Evolutionary conservation across 208 protist genomes (phyloP).

Genomic region (Blechomonas ayalai): DNA sequence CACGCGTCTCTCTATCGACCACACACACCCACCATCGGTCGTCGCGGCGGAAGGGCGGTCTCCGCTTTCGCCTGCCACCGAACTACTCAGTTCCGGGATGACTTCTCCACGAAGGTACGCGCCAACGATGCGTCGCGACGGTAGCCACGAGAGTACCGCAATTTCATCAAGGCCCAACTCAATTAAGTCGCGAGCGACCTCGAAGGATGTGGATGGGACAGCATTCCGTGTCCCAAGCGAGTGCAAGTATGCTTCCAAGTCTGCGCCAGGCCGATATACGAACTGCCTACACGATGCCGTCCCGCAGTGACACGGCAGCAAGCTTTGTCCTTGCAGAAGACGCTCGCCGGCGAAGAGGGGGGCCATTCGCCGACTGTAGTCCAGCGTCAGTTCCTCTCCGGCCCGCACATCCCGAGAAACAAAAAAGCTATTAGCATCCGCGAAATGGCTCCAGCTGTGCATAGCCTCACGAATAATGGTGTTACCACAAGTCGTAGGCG

Average conservation of each 20-base stretch:
- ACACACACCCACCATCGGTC: background rate
- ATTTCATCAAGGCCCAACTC: constrained; percentile 49
- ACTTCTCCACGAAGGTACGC: constrained; percentile 37
- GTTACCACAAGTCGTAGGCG: constrained; percentile 3
- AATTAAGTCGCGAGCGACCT: constrained; percentile 19
- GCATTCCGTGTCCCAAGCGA: background rate
- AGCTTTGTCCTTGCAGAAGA: constrained; percentile 11
- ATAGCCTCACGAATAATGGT: constrained; percentile 18
- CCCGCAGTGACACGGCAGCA: constrained; percentile 46
- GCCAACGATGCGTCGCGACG: constrained; percentile 16
- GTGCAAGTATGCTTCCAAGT: constrained; percentile 4
- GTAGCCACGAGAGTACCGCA: constrained; percentile 34
- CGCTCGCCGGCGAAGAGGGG: constrained; percentile 31
- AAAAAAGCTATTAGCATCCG: constrained; percentile 72
- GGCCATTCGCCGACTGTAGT: constrained; percentile 53
- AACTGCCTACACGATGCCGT: constrained; percentile 44
- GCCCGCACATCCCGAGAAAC: constrained; percentile 47
- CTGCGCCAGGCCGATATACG: constrained; percentile 22
- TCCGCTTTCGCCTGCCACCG: background rate
- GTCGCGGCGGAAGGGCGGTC: background rate
- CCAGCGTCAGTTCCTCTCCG: constrained; percentile 61
- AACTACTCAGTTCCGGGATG: constrained; percentile 10
- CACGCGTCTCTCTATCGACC: constrained; percentile 10
- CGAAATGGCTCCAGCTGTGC: constrained; percentile 34
- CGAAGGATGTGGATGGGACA: background rate